Percentiles rank a stretch among this genome's conserved stretches.
Conservation (phyloP, 2,329 filamentous ascomycete species). For the Fusarium newnesense region DNA sequence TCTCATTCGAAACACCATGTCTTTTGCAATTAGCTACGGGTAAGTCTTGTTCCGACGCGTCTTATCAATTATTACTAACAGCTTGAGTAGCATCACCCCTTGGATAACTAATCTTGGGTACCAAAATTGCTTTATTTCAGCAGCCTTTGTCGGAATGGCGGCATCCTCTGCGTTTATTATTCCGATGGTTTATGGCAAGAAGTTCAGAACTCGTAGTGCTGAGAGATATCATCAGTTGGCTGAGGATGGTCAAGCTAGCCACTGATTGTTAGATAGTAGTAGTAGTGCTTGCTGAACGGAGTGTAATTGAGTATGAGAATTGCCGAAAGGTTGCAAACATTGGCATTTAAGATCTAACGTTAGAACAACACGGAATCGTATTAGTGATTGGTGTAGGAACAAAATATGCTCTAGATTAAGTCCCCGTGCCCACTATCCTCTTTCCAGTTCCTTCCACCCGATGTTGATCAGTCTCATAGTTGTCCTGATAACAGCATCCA, state of each 20-base stretch:
- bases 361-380: accelerated
- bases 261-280: neutral
- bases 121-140: slow-evolving; percentile 56
- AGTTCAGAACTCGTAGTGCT: slow-evolving; percentile 43
- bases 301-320: neutral
- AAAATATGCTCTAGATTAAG: neutral
- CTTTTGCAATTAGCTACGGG: slow-evolving; percentile 49
- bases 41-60: neutral
- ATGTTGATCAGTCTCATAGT: neutral
- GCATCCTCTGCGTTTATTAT: slow-evolving; percentile 54
- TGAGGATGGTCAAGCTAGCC: neutral
- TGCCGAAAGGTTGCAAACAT: accelerated
- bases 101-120: slow-evolving; percentile 55
- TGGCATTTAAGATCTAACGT: neutral
- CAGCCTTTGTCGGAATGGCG: slow-evolving; percentile 53
- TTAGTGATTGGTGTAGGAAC: neutral
- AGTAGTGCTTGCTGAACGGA: neutral
- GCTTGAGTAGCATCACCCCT: slow-evolving; percentile 54
- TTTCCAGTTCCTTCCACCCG: neutral
- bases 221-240: slow-evolving; percentile 19
- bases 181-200: slow-evolving; percentile 60
- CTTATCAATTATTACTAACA: neutral
- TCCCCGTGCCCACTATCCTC: accelerated
- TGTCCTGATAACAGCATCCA: neutral
- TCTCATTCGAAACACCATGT: slow-evolving; percentile 52